A percentile compares a stretch with the other conserved stretches of the same genome.
These are phyloP conservation scores for Botrytis paeoniae DNA, from an alignment of 2,329 filamentous ascomycete species.

Conservation along the genomic window DNA sequence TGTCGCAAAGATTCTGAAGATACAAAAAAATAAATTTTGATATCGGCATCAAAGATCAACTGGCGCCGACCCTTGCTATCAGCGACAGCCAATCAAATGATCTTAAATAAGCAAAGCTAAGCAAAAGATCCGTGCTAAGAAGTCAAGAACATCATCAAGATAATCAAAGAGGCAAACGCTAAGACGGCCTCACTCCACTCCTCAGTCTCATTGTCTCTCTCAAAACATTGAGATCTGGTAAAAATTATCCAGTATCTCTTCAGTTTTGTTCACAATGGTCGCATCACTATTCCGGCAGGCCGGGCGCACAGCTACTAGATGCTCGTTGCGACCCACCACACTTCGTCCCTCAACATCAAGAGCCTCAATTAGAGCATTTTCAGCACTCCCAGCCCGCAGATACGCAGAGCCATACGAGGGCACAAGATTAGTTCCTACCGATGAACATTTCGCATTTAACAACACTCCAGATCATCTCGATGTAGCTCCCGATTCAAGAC, in stretches of 20 bases:
- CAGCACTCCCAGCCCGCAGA: constrained; percentile 60
- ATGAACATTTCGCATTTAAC: constrained; percentile 58
- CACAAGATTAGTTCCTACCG: constrained; percentile 52
- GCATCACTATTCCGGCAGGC: constrained; percentile 70
- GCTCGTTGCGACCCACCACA: constrained; percentile 50
- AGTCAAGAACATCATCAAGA: constrained; percentile 30
- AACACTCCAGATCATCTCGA: constrained; percentile 43
- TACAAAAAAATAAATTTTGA: constrained; percentile 21
- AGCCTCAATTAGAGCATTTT: constrained; percentile 57
- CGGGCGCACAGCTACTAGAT: constrained; percentile 66
- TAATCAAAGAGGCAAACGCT: constrained; percentile 18
- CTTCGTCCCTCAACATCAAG: constrained; percentile 37
- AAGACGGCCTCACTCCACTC: constrained; percentile 20
- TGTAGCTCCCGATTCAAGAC: constrained; percentile 39
- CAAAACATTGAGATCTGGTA: constrained; percentile 30
- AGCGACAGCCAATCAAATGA: not conserved
- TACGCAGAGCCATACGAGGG: constrained; percentile 59
- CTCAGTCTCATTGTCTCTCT: constrained; percentile 24
- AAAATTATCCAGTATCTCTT: constrained; percentile 25
- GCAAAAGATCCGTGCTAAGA: constrained; percentile 18
- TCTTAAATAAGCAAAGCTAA: constrained; percentile 15
- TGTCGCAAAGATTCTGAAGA: constrained; percentile 17
- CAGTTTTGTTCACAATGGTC: constrained; percentile 56
- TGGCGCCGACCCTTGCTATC: constrained; percentile 12
- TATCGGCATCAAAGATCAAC: constrained; percentile 17